Percentiles rank a stretch among this genome's conserved stretches.
phyloP scores from a whole-genome alignment of 768 basidiomycete species.

The Leucosporidium scottii region DNA sequence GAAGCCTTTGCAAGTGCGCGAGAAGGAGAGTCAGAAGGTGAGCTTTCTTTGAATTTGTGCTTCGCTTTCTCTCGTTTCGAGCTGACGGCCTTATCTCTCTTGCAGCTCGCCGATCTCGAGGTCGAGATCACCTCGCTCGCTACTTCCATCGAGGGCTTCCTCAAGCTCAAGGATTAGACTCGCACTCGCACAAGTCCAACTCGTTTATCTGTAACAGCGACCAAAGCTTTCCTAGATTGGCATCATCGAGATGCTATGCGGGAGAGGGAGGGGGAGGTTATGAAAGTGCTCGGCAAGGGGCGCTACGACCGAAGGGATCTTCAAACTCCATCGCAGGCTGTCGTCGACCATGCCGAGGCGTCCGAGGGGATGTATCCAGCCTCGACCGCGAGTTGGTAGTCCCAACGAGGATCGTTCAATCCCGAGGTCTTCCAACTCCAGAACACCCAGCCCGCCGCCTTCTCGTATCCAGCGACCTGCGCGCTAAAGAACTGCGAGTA shows the following conservation, averaged over 20 bases:
- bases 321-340: neutral
- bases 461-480: neutral
- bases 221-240: too few species aligned
- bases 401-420: neutral
- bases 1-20: conserved; percentile 69
- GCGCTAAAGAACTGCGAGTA: neutral
- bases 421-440: neutral
- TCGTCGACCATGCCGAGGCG: neutral
- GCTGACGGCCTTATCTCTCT: neutral
- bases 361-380: neutral
- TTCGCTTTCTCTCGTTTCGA: neutral
- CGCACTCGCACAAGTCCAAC: too few species aligned
- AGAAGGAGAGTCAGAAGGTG: conserved; percentile 53
- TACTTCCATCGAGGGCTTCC: neutral
- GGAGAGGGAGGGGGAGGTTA: too few species aligned
- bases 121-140: neutral
- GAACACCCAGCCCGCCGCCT: neutral
- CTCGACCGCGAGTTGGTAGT: neutral
- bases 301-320: too few species aligned
- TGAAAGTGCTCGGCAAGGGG: too few species aligned
- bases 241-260: too few species aligned
- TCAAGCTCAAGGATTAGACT: conserved; percentile 6
- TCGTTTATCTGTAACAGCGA: too few species aligned
- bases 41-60: too few species aligned
- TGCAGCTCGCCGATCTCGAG: neutral